Percentiles rank a stretch among this genome's conserved stretches.
Evolutionary conservation across 306 rosid species (phyloP).

Genomic region (Quercus engelmannii): DNA sequence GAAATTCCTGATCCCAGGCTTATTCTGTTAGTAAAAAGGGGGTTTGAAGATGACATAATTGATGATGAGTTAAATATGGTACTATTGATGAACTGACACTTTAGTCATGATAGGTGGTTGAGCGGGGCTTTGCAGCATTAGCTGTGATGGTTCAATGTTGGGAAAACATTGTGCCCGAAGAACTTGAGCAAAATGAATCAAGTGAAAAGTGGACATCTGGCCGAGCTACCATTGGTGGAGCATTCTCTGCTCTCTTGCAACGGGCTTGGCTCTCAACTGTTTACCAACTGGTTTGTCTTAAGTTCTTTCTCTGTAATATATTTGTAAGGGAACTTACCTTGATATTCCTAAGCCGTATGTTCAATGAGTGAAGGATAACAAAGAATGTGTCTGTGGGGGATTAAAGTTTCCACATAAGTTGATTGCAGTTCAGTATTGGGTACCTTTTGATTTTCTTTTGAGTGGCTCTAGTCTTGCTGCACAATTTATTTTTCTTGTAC

Average conservation of each 20-base stretch:
- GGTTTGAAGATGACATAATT: neutral
- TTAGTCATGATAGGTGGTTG: constrained; percentile 58
- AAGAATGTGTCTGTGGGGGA: neutral
- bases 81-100: constrained; percentile 7
- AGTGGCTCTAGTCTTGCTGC: neutral
- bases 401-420: neutral
- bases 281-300: constrained; percentile 49
- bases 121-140: constrained; percentile 65
- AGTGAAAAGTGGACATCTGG: constrained; percentile 51
- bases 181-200: constrained; percentile 44
- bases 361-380: neutral
- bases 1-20: neutral
- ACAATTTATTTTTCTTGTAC: neutral
- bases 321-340: constrained; percentile 5
- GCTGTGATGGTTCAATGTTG: constrained; percentile 76
- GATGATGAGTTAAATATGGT: constrained; percentile 5
- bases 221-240: constrained; percentile 45
- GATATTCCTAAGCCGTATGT: constrained; percentile 19
- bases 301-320: neutral
- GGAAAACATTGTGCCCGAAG: constrained; percentile 60
- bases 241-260: constrained; percentile 76
- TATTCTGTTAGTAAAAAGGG: neutral
- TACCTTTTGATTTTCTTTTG: neutral
- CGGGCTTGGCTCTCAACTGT: constrained; percentile 72
- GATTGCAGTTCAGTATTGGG: neutral